phyloP scores from a whole-genome alignment of 345 rosid species.

The Tarenaya hassleriana region DNA sequence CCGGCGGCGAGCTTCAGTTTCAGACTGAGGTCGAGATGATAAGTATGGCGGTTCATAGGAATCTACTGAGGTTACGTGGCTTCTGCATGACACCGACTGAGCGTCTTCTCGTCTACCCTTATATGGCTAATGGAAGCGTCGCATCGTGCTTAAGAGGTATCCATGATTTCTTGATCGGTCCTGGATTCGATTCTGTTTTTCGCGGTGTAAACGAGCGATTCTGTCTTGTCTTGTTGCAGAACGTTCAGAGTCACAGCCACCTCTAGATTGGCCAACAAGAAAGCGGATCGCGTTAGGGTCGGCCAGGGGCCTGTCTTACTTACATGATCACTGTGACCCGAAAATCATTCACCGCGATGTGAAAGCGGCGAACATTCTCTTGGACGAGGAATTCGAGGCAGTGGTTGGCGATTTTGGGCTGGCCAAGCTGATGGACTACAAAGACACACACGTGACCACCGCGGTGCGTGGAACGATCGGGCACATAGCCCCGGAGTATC shows the following conservation, averaged over 20 bases:
- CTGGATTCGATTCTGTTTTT: background rate
- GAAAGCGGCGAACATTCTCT: slow-evolving; percentile 87
- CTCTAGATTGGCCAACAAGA: slow-evolving; percentile 81
- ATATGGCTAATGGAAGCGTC: slow-evolving; percentile 97
- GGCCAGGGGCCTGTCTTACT: slow-evolving; percentile 86
- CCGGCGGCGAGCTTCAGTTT: slow-evolving; percentile 96
- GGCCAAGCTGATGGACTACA: slow-evolving; percentile 93
- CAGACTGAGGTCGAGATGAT: slow-evolving; percentile 98
- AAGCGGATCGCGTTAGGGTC: slow-evolving; percentile 84
- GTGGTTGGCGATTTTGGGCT: slow-evolving; percentile 94
- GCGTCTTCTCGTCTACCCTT: slow-evolving; percentile 84
- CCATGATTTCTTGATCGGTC: background rate
- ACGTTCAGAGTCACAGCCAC: slow-evolving; percentile 71
- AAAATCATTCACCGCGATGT: slow-evolving; percentile 96
- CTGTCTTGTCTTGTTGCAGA: slow-evolving; percentile 36
- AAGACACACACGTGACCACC: slow-evolving; percentile 92
- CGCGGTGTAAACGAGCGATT: background rate
- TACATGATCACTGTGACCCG: slow-evolving; percentile 96
- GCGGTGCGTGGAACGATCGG: slow-evolving; percentile 96
- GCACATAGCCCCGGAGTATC: slow-evolving; percentile 92
- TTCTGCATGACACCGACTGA: slow-evolving; percentile 98
- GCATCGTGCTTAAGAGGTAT: slow-evolving; percentile 91
- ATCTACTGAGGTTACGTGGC: slow-evolving; percentile 77
- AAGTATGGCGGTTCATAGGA: slow-evolving; percentile 96
- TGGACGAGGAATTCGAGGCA: slow-evolving; percentile 93